Conservation (phyloP, 2,329 filamentous ascomycete genomes). For the Diaporthe nobilis region DNA sequence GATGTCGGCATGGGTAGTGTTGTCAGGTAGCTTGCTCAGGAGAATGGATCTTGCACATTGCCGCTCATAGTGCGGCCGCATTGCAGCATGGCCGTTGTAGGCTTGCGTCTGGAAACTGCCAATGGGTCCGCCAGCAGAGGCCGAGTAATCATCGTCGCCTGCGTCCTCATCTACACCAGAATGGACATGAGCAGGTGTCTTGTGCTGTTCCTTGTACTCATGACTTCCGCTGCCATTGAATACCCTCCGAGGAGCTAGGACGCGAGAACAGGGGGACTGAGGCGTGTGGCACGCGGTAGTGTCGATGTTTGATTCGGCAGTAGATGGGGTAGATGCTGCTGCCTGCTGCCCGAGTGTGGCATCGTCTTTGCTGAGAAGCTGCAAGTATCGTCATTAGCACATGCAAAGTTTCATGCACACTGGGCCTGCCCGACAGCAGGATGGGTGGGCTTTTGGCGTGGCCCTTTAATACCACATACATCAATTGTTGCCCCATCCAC, state of each 20-base stretch:
- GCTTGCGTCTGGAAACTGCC: constrained; percentile 40
- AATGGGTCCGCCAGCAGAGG: constrained; percentile 35
- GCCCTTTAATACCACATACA: constrained; percentile 52
- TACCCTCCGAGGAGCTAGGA: neutral
- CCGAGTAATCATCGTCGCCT: constrained; percentile 11
- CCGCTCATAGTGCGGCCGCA: constrained; percentile 52
- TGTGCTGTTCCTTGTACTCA: constrained; percentile 35
- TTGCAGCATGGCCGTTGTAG: constrained; percentile 18
- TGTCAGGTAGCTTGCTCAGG: constrained; percentile 73
- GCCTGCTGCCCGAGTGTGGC: constrained; percentile 44
- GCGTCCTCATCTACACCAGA: constrained; percentile 41
- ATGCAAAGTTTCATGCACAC: neutral
- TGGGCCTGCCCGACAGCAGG: neutral
- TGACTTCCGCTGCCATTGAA: neutral
- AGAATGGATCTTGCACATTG: constrained; percentile 70
- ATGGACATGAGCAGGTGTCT: constrained; percentile 31
- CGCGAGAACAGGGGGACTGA: neutral
- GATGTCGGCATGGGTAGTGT: constrained; percentile 76
- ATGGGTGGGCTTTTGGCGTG: neutral
- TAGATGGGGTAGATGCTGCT: neutral
- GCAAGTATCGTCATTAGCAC: neutral
- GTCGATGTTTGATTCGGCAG: constrained; percentile 23
- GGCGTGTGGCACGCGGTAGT: neutral
- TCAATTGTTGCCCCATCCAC: constrained; percentile 61
- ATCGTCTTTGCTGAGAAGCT: constrained; percentile 50